phyloP scores from a whole-genome alignment of 768 basidiomycete species.

The Tephrocybe sp. region DNA sequence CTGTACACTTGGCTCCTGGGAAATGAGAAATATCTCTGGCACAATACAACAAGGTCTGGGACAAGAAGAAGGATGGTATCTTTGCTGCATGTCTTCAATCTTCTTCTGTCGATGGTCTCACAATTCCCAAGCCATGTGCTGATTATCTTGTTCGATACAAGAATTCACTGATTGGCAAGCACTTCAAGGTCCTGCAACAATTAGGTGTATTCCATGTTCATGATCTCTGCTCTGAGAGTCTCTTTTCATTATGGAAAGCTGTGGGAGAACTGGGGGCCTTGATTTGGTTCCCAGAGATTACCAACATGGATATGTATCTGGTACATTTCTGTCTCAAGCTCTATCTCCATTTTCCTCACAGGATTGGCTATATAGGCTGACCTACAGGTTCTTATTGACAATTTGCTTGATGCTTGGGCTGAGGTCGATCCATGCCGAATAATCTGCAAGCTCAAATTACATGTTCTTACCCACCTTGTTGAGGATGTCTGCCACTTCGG shows the following conservation, averaged over 20 bases:
- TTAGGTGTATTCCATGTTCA: constrained; percentile 28
- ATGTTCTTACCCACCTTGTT: constrained; percentile 25
- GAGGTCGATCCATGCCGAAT: constrained; percentile 26
- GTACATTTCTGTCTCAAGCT: constrained; percentile 9
- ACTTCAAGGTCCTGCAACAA: constrained; percentile 34
- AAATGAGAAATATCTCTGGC: constrained; percentile 35
- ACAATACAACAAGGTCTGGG: constrained; percentile 20
- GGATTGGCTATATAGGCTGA: constrained; percentile 19
- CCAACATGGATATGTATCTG: constrained; percentile 25
- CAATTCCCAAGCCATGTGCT: constrained; percentile 23
- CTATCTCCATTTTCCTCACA: neutral
- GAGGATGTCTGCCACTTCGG: constrained; percentile 28
- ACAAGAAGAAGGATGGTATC: constrained; percentile 17
- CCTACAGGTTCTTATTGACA: constrained; percentile 22
- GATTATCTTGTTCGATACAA: constrained; percentile 33
- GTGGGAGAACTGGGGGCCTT: constrained; percentile 28
- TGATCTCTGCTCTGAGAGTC: constrained; percentile 13
- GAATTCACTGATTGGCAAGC: constrained; percentile 34
- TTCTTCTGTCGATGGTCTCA: constrained; percentile 24
- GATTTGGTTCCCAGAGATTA: constrained; percentile 30
- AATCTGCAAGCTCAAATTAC: constrained; percentile 28
- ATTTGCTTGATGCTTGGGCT: constrained; percentile 29
- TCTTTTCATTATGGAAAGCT: constrained; percentile 30
- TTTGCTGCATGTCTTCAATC: constrained; percentile 27
- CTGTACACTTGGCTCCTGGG: constrained; percentile 37